Base-by-base conservation (phyloP, 495 filamentous ascomycete genomes). In the Saxispiralis lemnorum region DNA sequence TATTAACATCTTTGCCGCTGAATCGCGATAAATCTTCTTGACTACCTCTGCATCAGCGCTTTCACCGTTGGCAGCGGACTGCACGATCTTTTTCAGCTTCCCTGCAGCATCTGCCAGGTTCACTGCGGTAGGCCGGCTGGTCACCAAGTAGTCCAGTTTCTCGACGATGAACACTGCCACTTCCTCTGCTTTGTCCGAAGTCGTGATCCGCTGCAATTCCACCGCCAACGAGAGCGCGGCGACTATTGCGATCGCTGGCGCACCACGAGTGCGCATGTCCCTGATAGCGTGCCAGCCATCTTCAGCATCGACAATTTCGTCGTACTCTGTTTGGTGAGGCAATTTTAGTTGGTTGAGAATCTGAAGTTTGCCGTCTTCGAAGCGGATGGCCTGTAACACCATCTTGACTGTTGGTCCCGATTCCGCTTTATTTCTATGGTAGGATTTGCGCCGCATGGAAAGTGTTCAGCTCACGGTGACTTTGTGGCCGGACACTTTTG, bases 221-320 rank as follows among this genome's bases (percentile, higher is more conserved):
- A 89, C 79, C 6, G 82, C 84, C 28, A 93, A 72, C 6, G 79
- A 77, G 31, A 97, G 73, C 6, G 83, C 84, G 18, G 92, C 89
- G 13, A 97, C 89, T 41, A 97, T 95, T 30, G 92, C 89, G 55
- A 97, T 97, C 33, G 92, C 89, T 15, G 89, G 89, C 11, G 89
- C 89, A 21, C 89, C 84, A 60, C 85, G 73, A 17, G 94, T 88
- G 45, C 84, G 75, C 89, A 97, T 97, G 15, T 81, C 71, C 57
- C 81, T 81, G 58, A 97, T 97, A 39, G 84, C 83, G 59, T 86
- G 72, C 70, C 86, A 96, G 13, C 81, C 89, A 63, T 94, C 82
- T 50, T 85, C 70, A 49, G 74, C 71, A 11, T 76, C 79, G 12
- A 60, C 65, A 39, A 97, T 75, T 31, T 75, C 55, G 46, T 89